These are phyloP conservation scores for Xylariaceae sp. DNA, from an alignment of 2,329 filamentous ascomycete genomes.

Conservation along the genomic window DNA sequence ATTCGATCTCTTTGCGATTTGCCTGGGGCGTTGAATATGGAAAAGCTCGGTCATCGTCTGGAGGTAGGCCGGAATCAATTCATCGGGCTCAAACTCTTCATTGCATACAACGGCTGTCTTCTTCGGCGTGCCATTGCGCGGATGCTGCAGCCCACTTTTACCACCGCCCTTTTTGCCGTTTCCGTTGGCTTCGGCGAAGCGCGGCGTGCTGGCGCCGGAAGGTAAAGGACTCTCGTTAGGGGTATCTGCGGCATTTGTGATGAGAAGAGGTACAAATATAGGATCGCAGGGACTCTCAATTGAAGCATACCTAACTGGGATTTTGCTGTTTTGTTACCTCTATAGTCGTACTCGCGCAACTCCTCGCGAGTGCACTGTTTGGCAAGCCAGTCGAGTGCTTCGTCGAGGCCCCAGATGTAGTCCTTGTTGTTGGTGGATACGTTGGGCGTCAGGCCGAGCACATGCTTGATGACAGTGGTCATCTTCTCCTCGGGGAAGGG, in stretches of 20 bases:
- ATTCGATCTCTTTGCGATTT: slow-evolving; percentile 40
- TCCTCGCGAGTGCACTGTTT: slow-evolving; percentile 66
- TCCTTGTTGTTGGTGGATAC: slow-evolving; percentile 57
- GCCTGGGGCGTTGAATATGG: slow-evolving; percentile 52
- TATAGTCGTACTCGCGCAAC: slow-evolving; percentile 66
- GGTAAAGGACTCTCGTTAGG: slow-evolving; percentile 46
- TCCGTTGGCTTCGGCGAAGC: slow-evolving; percentile 34
- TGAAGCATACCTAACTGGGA: slow-evolving; percentile 29
- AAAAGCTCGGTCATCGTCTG: slow-evolving; percentile 68
- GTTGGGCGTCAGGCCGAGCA: slow-evolving; percentile 64
- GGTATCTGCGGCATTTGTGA: slow-evolving; percentile 36
- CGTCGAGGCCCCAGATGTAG: slow-evolving; percentile 78
- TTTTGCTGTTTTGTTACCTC: slow-evolving; percentile 34
- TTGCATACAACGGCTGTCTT: slow-evolving; percentile 52
- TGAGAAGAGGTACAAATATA: background rate
- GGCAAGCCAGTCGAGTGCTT: slow-evolving; percentile 88
- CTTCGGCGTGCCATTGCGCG: slow-evolving; percentile 33
- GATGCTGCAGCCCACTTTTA: slow-evolving; percentile 34
- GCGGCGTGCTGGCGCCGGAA: slow-evolving; percentile 49
- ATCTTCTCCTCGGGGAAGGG: slow-evolving; percentile 65
- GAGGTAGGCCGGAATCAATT: slow-evolving; percentile 72
- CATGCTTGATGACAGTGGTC: slow-evolving; percentile 59
- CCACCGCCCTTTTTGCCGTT: slow-evolving; percentile 26
- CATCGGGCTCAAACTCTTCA: slow-evolving; percentile 70
- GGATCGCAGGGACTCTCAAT: background rate